Percentiles rank a stretch among this genome's conserved stretches.
Evolutionary conservation across 2,329 filamentous ascomycete species (phyloP).

Genomic region (Elsinoe ampelina): DNA sequence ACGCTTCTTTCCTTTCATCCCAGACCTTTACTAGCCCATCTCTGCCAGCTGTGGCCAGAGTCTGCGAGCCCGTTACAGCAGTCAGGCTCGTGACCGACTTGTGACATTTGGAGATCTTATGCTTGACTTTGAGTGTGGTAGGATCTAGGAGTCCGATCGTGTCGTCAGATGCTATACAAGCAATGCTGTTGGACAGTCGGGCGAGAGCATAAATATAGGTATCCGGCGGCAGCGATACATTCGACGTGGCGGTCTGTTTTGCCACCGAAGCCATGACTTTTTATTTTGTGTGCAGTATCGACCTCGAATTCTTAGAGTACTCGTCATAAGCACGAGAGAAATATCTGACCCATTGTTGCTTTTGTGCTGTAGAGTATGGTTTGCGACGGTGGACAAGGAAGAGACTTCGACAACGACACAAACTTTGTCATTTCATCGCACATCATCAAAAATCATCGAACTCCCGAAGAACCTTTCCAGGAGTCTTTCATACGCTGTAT

Average conservation of each 20-base stretch:
- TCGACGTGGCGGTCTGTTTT: background rate
- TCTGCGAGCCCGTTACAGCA: slow-evolving; percentile 33
- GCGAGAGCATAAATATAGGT: slow-evolving; percentile 51
- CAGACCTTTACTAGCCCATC: slow-evolving; percentile 59
- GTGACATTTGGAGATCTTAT: slow-evolving; percentile 38
- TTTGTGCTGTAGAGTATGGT: too few species aligned
- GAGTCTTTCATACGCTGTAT: too few species aligned
- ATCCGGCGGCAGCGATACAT: slow-evolving; percentile 15
- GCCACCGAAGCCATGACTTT: background rate
- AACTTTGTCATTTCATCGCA: too few species aligned
- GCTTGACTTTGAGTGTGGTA: slow-evolving; percentile 43
- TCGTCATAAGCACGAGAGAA: too few species aligned
- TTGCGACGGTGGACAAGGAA: too few species aligned
- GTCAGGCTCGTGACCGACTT: slow-evolving; percentile 58
- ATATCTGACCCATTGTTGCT: too few species aligned
- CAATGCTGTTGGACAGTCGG: slow-evolving; percentile 36
- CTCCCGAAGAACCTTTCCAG: too few species aligned
- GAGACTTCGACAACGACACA: too few species aligned
- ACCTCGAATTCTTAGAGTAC: too few species aligned
- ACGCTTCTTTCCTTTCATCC: slow-evolving; percentile 48
- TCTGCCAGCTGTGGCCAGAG: slow-evolving; percentile 61
- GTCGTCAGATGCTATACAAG: slow-evolving; percentile 61
- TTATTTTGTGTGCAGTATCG: background rate
- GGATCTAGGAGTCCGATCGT: slow-evolving; percentile 58
- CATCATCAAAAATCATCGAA: too few species aligned